These are phyloP conservation scores for Wolfiporia cocos DNA, from an alignment of 1,284 basidiomycete species.

Conservation along the genomic window DNA sequence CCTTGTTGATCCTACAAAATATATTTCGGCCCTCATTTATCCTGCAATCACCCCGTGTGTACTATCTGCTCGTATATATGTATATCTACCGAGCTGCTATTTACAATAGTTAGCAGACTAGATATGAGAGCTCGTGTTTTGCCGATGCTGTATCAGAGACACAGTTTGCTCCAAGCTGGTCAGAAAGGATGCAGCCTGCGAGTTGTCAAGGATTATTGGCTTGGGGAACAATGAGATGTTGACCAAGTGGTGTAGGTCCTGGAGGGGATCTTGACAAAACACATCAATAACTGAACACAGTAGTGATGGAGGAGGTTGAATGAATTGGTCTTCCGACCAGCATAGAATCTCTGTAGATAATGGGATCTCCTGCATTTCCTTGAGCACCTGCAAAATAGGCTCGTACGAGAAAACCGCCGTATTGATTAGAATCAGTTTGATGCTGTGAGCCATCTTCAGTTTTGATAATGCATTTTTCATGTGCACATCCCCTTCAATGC, in stretches of 20 bases:
- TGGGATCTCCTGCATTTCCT: conserved; percentile 36
- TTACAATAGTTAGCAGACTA: no score
- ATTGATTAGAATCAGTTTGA: conserved; percentile 50
- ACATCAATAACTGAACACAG: conserved; percentile 25
- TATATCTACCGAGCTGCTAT: no score
- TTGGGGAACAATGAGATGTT: conserved; percentile 24
- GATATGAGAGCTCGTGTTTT: no score
- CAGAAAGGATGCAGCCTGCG: conserved; percentile 44
- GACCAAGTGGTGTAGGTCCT: conserved; percentile 35
- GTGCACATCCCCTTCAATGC: conserved; percentile 38
- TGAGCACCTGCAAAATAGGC: conserved; percentile 48
- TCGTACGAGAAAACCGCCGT: conserved; percentile 57
- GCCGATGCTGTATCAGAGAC: conserved; percentile 60
- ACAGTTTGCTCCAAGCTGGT: conserved; percentile 46
- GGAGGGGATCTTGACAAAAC: conserved; percentile 27
- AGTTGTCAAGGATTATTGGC: conserved; percentile 40
- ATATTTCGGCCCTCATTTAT: no score
- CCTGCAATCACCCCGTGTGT: no score
- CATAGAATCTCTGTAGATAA: conserved; percentile 44
- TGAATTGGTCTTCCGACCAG: conserved; percentile 33
- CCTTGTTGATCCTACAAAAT: no score
- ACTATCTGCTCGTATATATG: no score
- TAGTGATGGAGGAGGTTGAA: conserved; percentile 7
- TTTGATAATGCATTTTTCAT: conserved; percentile 31
- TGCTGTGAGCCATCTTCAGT: conserved; percentile 30